Base-by-base conservation (phyloP, 2,329 filamentous ascomycete genomes). In the Colletotrichum sp. region DNA sequence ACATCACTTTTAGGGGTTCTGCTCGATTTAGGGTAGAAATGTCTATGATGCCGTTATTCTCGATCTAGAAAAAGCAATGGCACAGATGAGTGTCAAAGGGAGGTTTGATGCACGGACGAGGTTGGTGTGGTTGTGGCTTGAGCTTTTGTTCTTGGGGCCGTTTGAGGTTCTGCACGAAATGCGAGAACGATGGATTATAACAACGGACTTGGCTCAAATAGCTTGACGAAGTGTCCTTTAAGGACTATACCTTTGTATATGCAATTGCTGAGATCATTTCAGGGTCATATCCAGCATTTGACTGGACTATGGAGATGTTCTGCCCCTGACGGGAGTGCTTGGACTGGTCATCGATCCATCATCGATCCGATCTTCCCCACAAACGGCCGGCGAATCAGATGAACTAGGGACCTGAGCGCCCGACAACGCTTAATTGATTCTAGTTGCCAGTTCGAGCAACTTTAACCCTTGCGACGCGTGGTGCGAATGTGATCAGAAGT, bases 1-100 rank as follows among this genome's bases (percentile, higher is more conserved):
- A 72, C 72, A 75, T 75, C 55, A 72, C 69, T 64, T 48, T 38
- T 21, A 24, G 32, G 34, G 9, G 18, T 30, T 8, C 43, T 21
- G 43, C 6, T 52, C 43, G 43, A 4, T 52, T 52, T 15, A 1
- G 30, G 15, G 21, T 4, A 32, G 32, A 30, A 66, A 55, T 55
- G 62, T 66, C 70, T 66, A 75, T 75, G 72, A 75, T 75, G 72
- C 69, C 36, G 26, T 32, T 71, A 28, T 13, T 36, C 10, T 26
- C 34, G 15, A 38, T 64, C 34, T 18, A 34, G 64, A 74, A 62
- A 70, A 74, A 74, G 24, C n/a, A 43, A 12, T 48, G 38, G 1
- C 38, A 18, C n/a, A 1, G 24, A 8, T 30, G 30, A 52, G 43
- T 43, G 18, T 67, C 21, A 38, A 43, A 64, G 61, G 61, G 8